phyloP scores from a whole-genome alignment of 1,284 basidiomycete genomes.

The Sanguinoderma infundibulare region DNA sequence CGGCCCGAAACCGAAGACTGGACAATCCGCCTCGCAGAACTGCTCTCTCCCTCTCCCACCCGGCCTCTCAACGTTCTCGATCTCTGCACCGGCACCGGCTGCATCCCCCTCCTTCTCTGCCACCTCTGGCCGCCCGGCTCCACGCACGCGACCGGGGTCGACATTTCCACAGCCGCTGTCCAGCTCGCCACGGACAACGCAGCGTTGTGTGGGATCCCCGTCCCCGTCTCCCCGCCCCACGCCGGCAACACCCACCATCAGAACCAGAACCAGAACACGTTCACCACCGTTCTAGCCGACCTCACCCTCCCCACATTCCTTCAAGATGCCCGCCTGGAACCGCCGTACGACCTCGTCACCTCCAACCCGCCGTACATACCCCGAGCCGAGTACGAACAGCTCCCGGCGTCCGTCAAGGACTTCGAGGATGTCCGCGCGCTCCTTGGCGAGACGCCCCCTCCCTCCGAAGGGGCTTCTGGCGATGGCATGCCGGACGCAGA shows the following conservation, averaged over 20 bases:
- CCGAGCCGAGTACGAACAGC: conserved; percentile 59
- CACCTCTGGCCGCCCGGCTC: conserved; percentile 58
- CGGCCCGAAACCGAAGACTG: conserved; percentile 92
- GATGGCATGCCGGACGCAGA: conserved; percentile 29
- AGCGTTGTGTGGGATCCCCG: conserved; percentile 44
- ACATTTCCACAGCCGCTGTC: conserved; percentile 73
- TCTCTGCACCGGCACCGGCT: conserved; percentile 89
- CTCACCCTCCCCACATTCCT: conserved; percentile 47
- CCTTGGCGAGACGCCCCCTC: conserved; percentile 59
- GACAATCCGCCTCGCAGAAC: conserved; percentile 60
- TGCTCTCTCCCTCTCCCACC: conserved; percentile 41
- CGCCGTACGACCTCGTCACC: conserved; percentile 79
- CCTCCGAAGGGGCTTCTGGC: conserved; percentile 1
- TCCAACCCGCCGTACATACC: conserved; percentile 96
- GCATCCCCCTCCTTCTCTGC: conserved; percentile 83
- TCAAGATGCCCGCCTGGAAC: conserved; percentile 37
- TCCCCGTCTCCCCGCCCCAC: neutral
- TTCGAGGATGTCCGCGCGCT: conserved; percentile 85
- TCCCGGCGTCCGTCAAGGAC: conserved; percentile 71
- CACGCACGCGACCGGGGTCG: conserved; percentile 66
- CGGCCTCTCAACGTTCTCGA: conserved; percentile 70
- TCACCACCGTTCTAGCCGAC: conserved; percentile 51
- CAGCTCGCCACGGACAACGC: conserved; percentile 77
- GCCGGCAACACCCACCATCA: too few relatives aligned
- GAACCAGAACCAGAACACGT: conserved; percentile 43